Percentiles rank a stretch among this genome's conserved stretches.
Evolutionary conservation across 1,284 basidiomycete genomes (phyloP).

Genomic region (Ganoderma sinense): DNA sequence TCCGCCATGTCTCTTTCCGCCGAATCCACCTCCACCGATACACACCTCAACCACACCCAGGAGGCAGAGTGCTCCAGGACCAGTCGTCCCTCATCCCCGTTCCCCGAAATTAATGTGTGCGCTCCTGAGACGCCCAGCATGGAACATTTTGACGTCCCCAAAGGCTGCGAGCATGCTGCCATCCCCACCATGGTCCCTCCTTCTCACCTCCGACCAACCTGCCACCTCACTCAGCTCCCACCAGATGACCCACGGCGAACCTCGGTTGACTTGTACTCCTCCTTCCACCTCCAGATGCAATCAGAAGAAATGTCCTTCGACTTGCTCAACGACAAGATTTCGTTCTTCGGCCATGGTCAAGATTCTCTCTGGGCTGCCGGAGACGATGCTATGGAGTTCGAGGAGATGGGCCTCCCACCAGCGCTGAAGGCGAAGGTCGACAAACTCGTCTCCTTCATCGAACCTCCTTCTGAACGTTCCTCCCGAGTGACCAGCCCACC

Average conservation of each 20-base stretch:
- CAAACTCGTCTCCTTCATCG: constrained; percentile 13
- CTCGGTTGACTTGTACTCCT: constrained; percentile 65
- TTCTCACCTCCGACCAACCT: constrained; percentile 26
- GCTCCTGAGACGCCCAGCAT: constrained; percentile 29
- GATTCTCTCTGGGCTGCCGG: constrained; percentile 42
- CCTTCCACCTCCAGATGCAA: constrained; percentile 63
- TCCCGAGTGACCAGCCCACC: constrained; percentile 18
- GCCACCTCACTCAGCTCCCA: constrained; percentile 26
- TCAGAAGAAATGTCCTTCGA: constrained; percentile 67
- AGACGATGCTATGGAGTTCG: constrained; percentile 33
- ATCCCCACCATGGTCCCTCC: constrained; percentile 1
- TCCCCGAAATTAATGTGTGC: constrained; percentile 34
- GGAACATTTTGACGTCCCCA: constrained; percentile 19
- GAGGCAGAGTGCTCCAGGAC: constrained; percentile 7
- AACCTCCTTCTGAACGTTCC: background rate
- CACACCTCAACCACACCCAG: background rate
- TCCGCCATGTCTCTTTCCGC: constrained; percentile 28
- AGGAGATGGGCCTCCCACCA: constrained; percentile 21
- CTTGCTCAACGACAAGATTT: constrained; percentile 68
- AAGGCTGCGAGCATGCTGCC: background rate
- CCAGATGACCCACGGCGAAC: constrained; percentile 47
- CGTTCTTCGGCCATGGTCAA: constrained; percentile 52
- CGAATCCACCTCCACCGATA: constrained; percentile 8
- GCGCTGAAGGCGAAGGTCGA: constrained; percentile 27
- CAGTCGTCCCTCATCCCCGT: constrained; percentile 22